Evolutionary conservation across 1,139 yeast genomes (phyloP), one percentile per base, ranked within the genome.

Genomic region (Blastobotrys ciferrii): DNA sequence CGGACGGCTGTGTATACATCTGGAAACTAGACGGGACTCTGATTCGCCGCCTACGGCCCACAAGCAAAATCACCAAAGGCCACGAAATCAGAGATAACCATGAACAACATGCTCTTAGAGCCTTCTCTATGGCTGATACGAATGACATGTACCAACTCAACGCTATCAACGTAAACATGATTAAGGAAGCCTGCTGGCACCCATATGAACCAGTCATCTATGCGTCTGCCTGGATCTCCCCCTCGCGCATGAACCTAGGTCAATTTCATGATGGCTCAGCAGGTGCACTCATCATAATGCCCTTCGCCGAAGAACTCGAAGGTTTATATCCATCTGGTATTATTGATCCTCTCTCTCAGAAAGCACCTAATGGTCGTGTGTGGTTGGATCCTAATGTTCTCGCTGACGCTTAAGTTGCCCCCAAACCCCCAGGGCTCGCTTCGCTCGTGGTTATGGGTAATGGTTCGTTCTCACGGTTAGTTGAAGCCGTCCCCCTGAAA

Each of bases 11-110:
- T 20, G 59, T 64, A 3, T 61, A 58, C 48, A 59, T 65, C 28
- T 65, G 68, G 68, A 55, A 61, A 42, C 7, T 65, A 13, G 65
- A 64, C 48, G 69, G 69, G 9, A 54, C 58, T 12, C 51, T 63
- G 4, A 54, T 53, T 1, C 41, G 55, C 2, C 44, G 45, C 4
- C 47, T 58, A 7, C 49, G 54, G 31, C 42, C 45, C 3, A 31
- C 47, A 2, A 23, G 30, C 3, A 30, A 39, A 3, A 37, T 45
- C 7, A 32, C 37, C 11, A 33, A 30, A 12, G 15, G 32, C 20
- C 43, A 47, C 15, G 43, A 38, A 17, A 25, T 47, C 6, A 32
- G 20, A 12, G 42, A 35, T 7, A 19, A 12, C 4, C 11, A 39
- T 19, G 44, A 45, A 17, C 30, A 17, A 15, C 31, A 40, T 28